Evolutionary conservation across 2,329 filamentous ascomycete species (phyloP).

Genomic region (Talaromyces pinophilus): DNA sequence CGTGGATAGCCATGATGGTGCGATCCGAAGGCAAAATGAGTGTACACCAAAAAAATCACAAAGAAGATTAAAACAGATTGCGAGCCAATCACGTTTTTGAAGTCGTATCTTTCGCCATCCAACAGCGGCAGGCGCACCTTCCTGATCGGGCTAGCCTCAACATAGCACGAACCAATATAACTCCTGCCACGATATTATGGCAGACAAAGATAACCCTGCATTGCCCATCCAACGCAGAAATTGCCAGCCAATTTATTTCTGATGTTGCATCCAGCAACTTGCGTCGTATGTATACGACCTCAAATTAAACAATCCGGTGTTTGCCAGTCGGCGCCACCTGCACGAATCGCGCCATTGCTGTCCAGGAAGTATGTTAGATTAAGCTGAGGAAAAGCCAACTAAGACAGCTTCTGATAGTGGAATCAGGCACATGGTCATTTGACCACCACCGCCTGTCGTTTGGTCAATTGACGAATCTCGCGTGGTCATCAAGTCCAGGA

Average conservation of each 20-base stretch:
- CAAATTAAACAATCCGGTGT: not conserved
- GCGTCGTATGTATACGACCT: not conserved
- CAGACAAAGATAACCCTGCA: not conserved
- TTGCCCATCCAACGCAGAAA: not conserved
- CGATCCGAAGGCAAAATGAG: not conserved
- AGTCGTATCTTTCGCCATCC: slow-evolving; percentile 3
- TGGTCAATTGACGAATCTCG: too few species aligned
- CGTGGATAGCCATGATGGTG: slow-evolving; percentile 13
- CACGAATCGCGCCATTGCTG: not conserved
- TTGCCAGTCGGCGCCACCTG: not conserved
- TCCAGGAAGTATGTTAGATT: not conserved
- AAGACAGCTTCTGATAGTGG: too few species aligned
- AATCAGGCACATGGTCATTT: not conserved
- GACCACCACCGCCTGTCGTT: not conserved
- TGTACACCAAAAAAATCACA: not conserved
- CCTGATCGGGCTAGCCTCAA: slow-evolving; percentile 1
- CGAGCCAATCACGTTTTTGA: slow-evolving; percentile 5
- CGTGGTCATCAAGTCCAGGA: not conserved
- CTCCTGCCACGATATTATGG: too few species aligned
- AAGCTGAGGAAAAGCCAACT: too few species aligned
- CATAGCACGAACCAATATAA: too few species aligned
- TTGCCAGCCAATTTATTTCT: not conserved
- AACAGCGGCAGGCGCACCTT: not conserved
- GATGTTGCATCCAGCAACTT: not conserved
- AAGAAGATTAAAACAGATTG: not conserved